Evolutionary conservation across 192 early-diverging fungal species (phyloP), one percentile per base, ranked within the genome.

Genomic region (Umbelopsis vinacea): DNA sequence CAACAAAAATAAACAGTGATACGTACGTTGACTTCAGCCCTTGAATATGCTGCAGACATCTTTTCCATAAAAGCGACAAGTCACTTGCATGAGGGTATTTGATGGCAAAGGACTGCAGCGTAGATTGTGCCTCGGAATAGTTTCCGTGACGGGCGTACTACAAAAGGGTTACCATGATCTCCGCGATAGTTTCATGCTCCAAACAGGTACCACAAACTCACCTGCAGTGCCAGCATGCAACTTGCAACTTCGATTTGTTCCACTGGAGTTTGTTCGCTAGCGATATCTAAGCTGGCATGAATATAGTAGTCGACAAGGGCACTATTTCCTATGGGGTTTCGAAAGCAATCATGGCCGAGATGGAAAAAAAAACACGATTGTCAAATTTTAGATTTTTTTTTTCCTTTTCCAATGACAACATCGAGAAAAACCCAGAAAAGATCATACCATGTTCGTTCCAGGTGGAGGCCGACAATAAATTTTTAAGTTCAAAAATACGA

Each of bases 81-180:
- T 63, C 57, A 14, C 57, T 63, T 29, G 57, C 4, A 37, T 63
- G 57, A 29, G 57, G 57, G 7, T 63, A 35, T 17, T 63, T 63
- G 29, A 26, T 37, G 2, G 57, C 26, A 37, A 37, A 63, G 1
- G 57, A 37, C 35, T 63, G 57, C 6, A 63, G 19, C n/a, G 33
- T 63, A 63, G 57, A 37, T 37, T 63, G 57, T 37, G 57, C 57
- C 17, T 63, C 57, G 33, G 57, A 63, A 37, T 63, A 63, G 57
- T 63, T 63, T 63, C 57, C 57, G 57, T 63, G 57, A 17, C 57
- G 26, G 15, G 57, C 33, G 33, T 63, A 63, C 57, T 63, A 8
- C 33, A 3, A 37, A 63, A 33, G 15, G 4, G 5, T 19, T 38
- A n/a, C 5, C 15, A 37, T 17, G 11, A 63, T 63, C 26, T 23